Base-by-base conservation (phyloP, 1,284 basidiomycete species). In the Sphaerobolus stellatus region DNA sequence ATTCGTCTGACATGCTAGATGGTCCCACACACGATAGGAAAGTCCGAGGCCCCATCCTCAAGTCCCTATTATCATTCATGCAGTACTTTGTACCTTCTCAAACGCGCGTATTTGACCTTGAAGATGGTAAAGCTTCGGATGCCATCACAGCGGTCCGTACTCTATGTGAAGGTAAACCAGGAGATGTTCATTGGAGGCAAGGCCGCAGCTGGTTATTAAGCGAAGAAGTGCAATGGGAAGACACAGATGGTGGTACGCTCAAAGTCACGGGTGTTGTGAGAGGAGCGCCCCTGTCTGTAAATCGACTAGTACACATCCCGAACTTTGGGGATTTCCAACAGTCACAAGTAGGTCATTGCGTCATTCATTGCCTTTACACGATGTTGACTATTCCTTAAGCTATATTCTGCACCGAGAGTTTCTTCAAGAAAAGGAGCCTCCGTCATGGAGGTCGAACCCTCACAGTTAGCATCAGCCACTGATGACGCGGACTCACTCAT, bases 51-150 rank as follows among this genome's bases (percentile, higher is more conserved):
- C 82, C 82, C 7, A 80, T 93, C 38, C 73, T 91, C 57, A 94
- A 92, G 72, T 95, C 92, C 0, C 78, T 97, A 1, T 77, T 94
- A 7, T 96, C 93, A 2, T 98, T 98, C 74, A 85, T 95, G 52
- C 86, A 88, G 60, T 98, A 99, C 72, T 99, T 99, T 70, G 90
- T 92, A 56, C 96, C 96, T 0, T 79, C 81, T n/a, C 88, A 94
- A 60, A 75, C 78, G 49, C 75, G 79, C 41, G 73, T 92, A 7
- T 84, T 79, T 61, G 83, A 89, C 69, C 69, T 90, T 46, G 33
- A 52, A 54, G 28, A 16, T 46, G 75, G 83, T 45, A 75, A 76
- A 0, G 66, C 78, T 40, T 78, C 87, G 41, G 91, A 95, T 65
- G 70, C 84, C 11, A 68, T 92, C 24, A 85, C 85, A 54, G 81